Evolutionary conservation across 345 rosid genomes (phyloP).

Genomic region (Bretschneidera sinensis): DNA sequence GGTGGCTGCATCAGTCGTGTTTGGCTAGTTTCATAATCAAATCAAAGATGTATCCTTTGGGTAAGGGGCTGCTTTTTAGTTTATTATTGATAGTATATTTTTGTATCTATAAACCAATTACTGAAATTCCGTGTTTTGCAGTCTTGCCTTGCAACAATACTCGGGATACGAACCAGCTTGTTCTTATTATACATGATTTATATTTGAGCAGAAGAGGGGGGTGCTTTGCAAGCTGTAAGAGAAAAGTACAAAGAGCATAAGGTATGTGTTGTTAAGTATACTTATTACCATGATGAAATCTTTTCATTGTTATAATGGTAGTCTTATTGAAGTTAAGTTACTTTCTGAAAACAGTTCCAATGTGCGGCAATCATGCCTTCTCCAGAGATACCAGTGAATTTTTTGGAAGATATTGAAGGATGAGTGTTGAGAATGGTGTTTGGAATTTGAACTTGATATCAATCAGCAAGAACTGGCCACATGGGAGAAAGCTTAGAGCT

Average conservation of each 20-base stretch:
- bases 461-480: too few relatives aligned
- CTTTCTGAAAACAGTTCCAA: slow-evolving; percentile 51
- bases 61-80: slow-evolving; percentile 31
- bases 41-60: slow-evolving; percentile 73
- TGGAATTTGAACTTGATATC: too few relatives aligned
- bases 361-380: slow-evolving; percentile 51
- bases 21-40: slow-evolving; percentile 63
- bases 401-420: slow-evolving; percentile 39
- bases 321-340: slow-evolving; percentile 14
- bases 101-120: neutral
- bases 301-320: neutral
- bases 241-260: slow-evolving; percentile 65
- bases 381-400: too few relatives aligned
- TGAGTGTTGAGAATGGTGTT: neutral
- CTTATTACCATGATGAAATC: neutral
- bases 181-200: slow-evolving; percentile 46
- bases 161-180: slow-evolving; percentile 46
- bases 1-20: slow-evolving; percentile 69
- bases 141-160: slow-evolving; percentile 34
- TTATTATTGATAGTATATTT: too few relatives aligned
- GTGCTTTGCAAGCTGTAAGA: slow-evolving; percentile 51
- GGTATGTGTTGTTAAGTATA: slow-evolving; percentile 38
- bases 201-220: slow-evolving; percentile 53
- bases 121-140: slow-evolving; percentile 13
- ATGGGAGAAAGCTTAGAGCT: neutral